Base-by-base conservation (phyloP, 2,329 filamentous ascomycete genomes). In the Aspergillus floridensis region DNA sequence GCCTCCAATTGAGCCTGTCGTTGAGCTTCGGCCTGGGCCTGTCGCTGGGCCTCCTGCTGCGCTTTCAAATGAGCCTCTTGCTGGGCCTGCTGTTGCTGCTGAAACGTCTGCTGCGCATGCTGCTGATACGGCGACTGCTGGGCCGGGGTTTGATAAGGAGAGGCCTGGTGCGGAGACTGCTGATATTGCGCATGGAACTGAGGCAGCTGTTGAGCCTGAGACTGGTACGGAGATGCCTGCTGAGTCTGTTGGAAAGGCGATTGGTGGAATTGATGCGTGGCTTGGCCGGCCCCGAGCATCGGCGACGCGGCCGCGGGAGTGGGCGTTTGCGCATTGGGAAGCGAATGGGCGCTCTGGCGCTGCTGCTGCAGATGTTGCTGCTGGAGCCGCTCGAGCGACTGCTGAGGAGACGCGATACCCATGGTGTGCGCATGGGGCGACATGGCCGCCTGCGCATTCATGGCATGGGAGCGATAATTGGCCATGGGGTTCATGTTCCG, bases 371-470 rank as follows among this genome's bases (percentile, higher is more conserved):
- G 63, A 2, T 70, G 70, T 44, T 71, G 66, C 7, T 70, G 71
- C 26, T 70, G 70, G 10, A 72, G 57, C 38, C 70, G 60, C 22
- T 74, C 72, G 53, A 72, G 55, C 1, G 66, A 63, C 53, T 72
- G 70, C 61, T 74, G 72, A 5, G 72, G 72, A 6, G 72, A 74
- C 16, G 71, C 65, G 11, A 72, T 64, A 32, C 59, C 65, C 63
- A 71, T 68, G 6, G 64, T 64, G 46, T 74, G 70, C 6, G 66
- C 61, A 61, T 73, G 69, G 1, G 70, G 60, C 7, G 65, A 66
- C 58, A 74, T 61, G 16, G 66, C 68, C 1, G 65, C 61, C 32
- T 72, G 67, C 16, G 69, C 53, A 54, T 64, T 70, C 66, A 73
- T 70, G 14, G 68, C 59, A 32, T 69, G 67, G 4, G 64, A 57